Base-by-base conservation (phyloP, 1,139 yeast genomes). In the Magnusiomyces tetraspermus region DNA sequence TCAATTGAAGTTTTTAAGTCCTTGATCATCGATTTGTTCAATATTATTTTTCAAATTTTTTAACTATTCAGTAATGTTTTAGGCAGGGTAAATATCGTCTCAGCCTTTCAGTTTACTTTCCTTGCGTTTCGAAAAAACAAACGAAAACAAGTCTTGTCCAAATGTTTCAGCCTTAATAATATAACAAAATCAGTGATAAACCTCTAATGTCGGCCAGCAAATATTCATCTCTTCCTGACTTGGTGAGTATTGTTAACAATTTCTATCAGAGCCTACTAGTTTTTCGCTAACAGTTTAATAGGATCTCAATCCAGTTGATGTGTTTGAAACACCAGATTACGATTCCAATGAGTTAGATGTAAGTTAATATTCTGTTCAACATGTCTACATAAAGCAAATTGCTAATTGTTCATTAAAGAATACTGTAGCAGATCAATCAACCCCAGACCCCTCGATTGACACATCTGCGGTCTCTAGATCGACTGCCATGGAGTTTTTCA, bases 251-350 rank as follows among this genome's bases (percentile, higher is more conserved):
- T 6, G 22, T 17, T 33, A 22, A 42, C 2, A 15, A 24, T 5
- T 19, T 23, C 17, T 6, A n/a, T n/a, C 22, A 42, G 6, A 17
- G 15, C 10, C 15, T 11, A 40, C 17, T 33, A 36, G 33, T 17
- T 45, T 42, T 31, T 40, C 24, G 13, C 30, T 28, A n/a, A n/a
- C n/a, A n/a, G n/a, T 41, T 41, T 6, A 44, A 19, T 10, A 52
- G 57, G 57, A 54, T 40, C 50, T 53, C 15, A 54, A 50, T 42
- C 53, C 57, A 19, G 37, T 45, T 19, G 57, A 54, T 28, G 44
- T 54, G 4, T 54, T 44, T 26, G 57, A 54, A 47, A 47, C 53
- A 15, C 42, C 50, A 21, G 54, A 51, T 38, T 42, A 47, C 8
- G 36, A 19, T 11, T 41, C 43, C 21, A 22, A 40, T 17, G 48